Conservation (phyloP, 2,329 filamentous ascomycete species). For the Drechslera avenae region DNA sequence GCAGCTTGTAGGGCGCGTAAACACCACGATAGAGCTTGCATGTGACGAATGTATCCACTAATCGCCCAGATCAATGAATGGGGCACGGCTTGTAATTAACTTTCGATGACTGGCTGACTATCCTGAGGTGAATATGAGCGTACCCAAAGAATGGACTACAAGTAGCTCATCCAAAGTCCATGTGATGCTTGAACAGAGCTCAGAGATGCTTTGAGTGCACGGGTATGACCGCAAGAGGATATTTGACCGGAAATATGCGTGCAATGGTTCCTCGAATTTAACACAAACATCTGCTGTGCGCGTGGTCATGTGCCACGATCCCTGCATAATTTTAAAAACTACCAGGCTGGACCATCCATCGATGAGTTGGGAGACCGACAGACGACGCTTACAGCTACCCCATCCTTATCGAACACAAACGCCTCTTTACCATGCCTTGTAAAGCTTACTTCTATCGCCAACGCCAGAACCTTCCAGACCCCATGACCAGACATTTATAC, state of each 20-base stretch:
- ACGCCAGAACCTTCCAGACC: slow-evolving; percentile 4
- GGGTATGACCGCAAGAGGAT: too few relatives aligned
- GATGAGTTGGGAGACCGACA: background rate
- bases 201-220: too few relatives aligned
- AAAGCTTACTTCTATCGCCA: slow-evolving; percentile 1
- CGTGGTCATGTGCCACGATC: slow-evolving; percentile 6
- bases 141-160: too few relatives aligned
- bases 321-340: background rate
- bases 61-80: too few relatives aligned
- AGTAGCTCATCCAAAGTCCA: too few relatives aligned
- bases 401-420: slow-evolving; percentile 4
- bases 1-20: too few relatives aligned
- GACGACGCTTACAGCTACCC: background rate
- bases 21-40: too few relatives aligned
- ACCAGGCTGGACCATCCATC: background rate
- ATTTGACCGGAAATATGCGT: background rate
- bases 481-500: slow-evolving; percentile 3
- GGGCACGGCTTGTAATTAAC: too few relatives aligned
- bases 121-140: too few relatives aligned
- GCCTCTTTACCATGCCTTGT: slow-evolving; percentile 1
- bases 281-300: slow-evolving; percentile 6
- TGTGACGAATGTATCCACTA: too few relatives aligned
- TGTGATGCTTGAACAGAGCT: background rate
- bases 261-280: background rate
- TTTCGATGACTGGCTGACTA: too few relatives aligned